A percentile compares a stretch with the other conserved stretches of the same genome.
phyloP scores from a whole-genome alignment of 2,329 filamentous ascomycete genomes.

The Biscogniauxia mediterranea region DNA sequence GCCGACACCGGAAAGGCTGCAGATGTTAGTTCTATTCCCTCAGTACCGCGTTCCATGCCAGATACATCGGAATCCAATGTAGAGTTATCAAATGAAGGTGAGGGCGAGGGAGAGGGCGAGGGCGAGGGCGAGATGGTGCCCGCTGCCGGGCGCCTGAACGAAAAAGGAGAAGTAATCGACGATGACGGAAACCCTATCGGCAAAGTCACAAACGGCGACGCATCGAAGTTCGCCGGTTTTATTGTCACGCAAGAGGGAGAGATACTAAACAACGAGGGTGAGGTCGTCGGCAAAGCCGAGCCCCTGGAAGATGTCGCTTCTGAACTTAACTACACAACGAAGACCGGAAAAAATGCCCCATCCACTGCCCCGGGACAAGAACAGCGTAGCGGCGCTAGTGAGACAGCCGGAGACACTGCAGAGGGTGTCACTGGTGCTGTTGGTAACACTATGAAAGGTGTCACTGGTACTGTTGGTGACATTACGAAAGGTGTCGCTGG shows the following conservation, averaged over 20 bases:
- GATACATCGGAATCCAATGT: constrained; percentile 23
- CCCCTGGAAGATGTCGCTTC: constrained; percentile 32
- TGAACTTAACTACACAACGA: constrained; percentile 32
- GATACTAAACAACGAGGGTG: constrained; percentile 31
- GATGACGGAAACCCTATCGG: constrained; percentile 50
- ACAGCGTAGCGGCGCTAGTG: constrained; percentile 10
- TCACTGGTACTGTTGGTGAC: constrained; percentile 13
- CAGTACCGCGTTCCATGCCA: constrained; percentile 29
- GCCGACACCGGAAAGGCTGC: constrained; percentile 6
- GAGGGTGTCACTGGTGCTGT: constrained; percentile 13
- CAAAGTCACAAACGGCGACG: constrained; percentile 34
- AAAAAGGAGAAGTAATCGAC: constrained; percentile 55
- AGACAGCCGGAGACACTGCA: constrained; percentile 12
- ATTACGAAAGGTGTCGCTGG: constrained; percentile 4
- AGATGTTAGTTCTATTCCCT: constrained; percentile 19
- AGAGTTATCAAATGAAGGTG: constrained; percentile 18
- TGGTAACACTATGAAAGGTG: constrained; percentile 18
- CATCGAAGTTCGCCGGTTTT: constrained; percentile 29
- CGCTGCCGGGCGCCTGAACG: constrained; percentile 44
- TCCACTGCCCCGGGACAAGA: background rate
- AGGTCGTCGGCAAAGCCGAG: constrained; percentile 33
- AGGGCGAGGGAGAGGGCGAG: constrained; percentile 32
- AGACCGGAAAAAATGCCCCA: constrained; percentile 16
- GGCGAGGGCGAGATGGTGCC: constrained; percentile 36
- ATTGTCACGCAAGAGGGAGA: constrained; percentile 38